Evolutionary conservation across 192 early-diverging fungal species (phyloP), one percentile per base, ranked within the genome.

Genomic region (Hyaloraphidium curvatum): DNA sequence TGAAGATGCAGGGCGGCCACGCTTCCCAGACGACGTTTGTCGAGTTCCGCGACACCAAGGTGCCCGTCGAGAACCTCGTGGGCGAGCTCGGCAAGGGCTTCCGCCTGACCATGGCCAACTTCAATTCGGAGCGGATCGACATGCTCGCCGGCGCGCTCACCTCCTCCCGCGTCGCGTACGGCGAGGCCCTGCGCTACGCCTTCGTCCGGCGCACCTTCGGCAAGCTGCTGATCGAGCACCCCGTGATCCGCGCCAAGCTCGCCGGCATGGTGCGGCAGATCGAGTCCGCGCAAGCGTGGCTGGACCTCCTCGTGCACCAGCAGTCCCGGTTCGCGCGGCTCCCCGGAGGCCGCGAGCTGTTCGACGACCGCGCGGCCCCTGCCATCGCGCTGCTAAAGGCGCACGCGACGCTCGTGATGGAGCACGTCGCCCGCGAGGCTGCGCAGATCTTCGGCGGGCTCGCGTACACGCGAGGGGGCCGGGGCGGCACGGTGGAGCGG

Each of bases 391-490:
- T 90, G 33, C 70, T 85, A 54, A 90, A 90, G 67, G 11, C 25
- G 14, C 43, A 48, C 17, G 40, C 78, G 1, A 86, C 87, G 2
- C 85, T 82, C 56, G 87, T 83, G 3, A 76, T 90, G 56, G 87
- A 90, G 58, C 87, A 64, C 63, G 84, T 81, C 58, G 84, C 85
- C 23, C 74, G 84, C 50, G 85, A 90, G 68, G 87, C 87, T 7
- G 72, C 82, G 13, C 87, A 88, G 63, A 88, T 90, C 58, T 86
- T 88, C 74, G 87, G 87, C 55, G 87, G 87, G 31, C 53, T 90
- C 25, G 61, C 78, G 0, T 86, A 86, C 50, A 73, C 77, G 17
- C 73, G 82, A 40, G 87, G 87, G 26, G 80, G 75, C 2, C 14
- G 7, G 11, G 43, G 43, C 43, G 43, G 43, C 7, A 48, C 43